A percentile compares a stretch with the other conserved stretches of the same genome.
These are phyloP conservation scores for Nakazawaea sp. DNA, from an alignment of 805 yeast genomes.

Conservation along the genomic window DNA sequence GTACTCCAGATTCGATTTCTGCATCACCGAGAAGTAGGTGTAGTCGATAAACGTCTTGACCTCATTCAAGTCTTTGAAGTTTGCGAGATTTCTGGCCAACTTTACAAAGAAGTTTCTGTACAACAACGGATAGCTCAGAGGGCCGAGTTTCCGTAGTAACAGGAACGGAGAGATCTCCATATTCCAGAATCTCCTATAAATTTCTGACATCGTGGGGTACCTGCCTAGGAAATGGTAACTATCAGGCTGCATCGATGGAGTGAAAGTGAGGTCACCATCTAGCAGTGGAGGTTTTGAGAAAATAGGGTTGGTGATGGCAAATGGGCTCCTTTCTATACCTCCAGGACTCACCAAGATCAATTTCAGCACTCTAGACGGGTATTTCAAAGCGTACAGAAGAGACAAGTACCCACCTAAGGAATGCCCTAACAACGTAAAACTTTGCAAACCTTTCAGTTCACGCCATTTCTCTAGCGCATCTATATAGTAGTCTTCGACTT, in stretches of 20 bases:
- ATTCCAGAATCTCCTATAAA: conserved; percentile 30
- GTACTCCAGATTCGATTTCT: conserved; percentile 26
- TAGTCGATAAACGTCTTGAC: conserved; percentile 23
- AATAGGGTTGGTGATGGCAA: conserved; percentile 43
- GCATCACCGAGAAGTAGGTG: conserved; percentile 23
- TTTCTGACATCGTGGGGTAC: conserved; percentile 31
- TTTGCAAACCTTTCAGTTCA: conserved; percentile 33
- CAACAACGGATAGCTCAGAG: conserved; percentile 24
- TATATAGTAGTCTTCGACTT: conserved; percentile 49
- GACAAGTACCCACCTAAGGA: conserved; percentile 77
- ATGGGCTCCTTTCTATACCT: conserved; percentile 67
- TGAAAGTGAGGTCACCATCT: conserved; percentile 12
- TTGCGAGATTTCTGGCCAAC: conserved; percentile 16
- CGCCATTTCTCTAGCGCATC: conserved; percentile 66
- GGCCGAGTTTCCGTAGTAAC: conserved; percentile 38
- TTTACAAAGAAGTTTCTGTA: conserved; percentile 21
- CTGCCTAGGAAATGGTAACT: conserved; percentile 40
- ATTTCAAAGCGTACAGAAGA: conserved; percentile 50
- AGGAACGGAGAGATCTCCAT: conserved; percentile 39
- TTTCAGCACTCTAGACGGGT: conserved; percentile 47
- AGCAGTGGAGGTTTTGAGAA: conserved; percentile 7
- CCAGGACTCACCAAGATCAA: conserved; percentile 67
- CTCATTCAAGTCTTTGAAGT: conserved; percentile 19
- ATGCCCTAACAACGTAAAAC: conserved; percentile 65
- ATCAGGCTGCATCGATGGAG: conserved; percentile 36